Conservation (phyloP, 768 basidiomycete genomes). For the Tulasnella calospora region DNA sequence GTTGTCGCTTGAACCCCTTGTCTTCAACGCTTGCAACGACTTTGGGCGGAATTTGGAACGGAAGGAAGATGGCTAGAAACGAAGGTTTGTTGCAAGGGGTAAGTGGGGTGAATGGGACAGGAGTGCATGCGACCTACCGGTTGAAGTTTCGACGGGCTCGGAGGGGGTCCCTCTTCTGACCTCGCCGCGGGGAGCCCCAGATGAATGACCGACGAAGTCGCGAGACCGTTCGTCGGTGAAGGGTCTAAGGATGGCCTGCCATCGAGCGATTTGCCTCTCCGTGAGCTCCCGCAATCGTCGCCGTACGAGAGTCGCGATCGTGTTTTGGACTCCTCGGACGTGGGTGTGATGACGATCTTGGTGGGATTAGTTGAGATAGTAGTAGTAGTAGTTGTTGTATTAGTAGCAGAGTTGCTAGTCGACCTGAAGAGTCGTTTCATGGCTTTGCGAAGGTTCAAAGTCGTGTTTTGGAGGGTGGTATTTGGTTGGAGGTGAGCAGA, state of each 20-base stretch:
- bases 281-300: background rate
- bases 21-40: no score
- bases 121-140: no score
- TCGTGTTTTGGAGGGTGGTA: background rate
- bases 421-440: slow-evolving; percentile 6
- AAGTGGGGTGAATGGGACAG: no score
- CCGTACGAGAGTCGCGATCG: background rate
- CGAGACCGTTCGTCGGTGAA: no score
- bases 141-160: no score
- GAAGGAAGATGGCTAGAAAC: no score
- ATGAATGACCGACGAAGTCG: no score
- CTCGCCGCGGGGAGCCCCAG: no score
- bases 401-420: background rate
- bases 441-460: slow-evolving; percentile 8
- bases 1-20: no score
- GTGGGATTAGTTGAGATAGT: background rate
- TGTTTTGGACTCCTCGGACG: background rate
- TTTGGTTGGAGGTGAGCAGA: background rate
- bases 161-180: no score
- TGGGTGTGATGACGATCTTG: background rate
- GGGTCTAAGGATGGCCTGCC: background rate
- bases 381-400: background rate
- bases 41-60: no score
- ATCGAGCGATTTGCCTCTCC: background rate
- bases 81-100: no score